Evolutionary conservation across 2,329 filamentous ascomycete species (phyloP).

Genomic region (Ophiocordyceps robertsii): DNA sequence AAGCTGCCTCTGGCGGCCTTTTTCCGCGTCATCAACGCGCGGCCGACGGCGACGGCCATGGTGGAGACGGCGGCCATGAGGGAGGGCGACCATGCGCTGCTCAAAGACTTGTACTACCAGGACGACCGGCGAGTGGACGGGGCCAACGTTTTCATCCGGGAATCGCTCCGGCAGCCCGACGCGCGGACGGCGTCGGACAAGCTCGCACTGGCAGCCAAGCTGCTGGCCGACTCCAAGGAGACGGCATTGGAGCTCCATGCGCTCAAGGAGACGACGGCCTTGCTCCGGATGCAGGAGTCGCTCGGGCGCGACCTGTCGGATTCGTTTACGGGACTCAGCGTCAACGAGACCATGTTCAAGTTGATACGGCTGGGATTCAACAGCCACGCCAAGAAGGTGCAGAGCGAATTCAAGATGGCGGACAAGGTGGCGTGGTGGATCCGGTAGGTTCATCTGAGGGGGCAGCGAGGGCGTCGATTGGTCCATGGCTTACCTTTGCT

Average conservation of each 20-base stretch:
- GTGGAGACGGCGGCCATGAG: slow-evolving; percentile 68
- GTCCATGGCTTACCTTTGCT: neutral
- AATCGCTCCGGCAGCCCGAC: slow-evolving; percentile 64
- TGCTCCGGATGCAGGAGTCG: slow-evolving; percentile 75
- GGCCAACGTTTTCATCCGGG: slow-evolving; percentile 72
- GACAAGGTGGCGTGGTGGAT: slow-evolving; percentile 88
- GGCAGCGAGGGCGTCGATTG: neutral
- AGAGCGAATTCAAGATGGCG: slow-evolving; percentile 82
- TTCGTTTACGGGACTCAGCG: slow-evolving; percentile 66
- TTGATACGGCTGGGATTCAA: slow-evolving; percentile 70
- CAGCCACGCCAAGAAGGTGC: slow-evolving; percentile 75
- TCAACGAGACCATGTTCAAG: slow-evolving; percentile 88
- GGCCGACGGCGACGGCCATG: slow-evolving; percentile 75
- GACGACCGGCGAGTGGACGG: slow-evolving; percentile 85
- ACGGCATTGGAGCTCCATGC: slow-evolving; percentile 58
- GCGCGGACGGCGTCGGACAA: slow-evolving; percentile 66
- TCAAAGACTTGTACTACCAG: slow-evolving; percentile 96
- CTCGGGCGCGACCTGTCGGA: slow-evolving; percentile 74
- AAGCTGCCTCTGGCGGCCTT: slow-evolving; percentile 84
- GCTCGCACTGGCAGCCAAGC: slow-evolving; percentile 69
- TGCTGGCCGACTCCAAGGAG: slow-evolving; percentile 76
- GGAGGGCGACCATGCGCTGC: slow-evolving; percentile 60
- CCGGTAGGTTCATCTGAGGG: slow-evolving; percentile 26
- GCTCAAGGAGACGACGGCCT: slow-evolving; percentile 64
- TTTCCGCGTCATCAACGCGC: slow-evolving; percentile 78